phyloP scores from a whole-genome alignment of 2,329 filamentous ascomycete genomes.

The Amesomyces nigricolor region DNA sequence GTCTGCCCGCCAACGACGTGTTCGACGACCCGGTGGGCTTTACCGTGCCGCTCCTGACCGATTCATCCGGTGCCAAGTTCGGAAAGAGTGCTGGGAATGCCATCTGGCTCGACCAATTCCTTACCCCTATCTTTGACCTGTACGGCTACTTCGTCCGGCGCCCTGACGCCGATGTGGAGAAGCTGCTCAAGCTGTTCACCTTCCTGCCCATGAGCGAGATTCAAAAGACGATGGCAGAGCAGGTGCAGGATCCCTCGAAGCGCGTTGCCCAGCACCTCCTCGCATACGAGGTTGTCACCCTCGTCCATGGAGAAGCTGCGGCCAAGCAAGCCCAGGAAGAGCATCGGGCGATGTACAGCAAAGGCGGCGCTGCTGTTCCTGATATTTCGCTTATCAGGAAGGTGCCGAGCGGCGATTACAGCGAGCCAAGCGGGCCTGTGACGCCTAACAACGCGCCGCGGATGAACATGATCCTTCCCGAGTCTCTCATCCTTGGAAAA shows the following conservation, averaged over 20 bases:
- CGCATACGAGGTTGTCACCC: slow-evolving; percentile 72
- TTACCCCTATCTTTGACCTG: slow-evolving; percentile 78
- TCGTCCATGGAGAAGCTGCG: slow-evolving; percentile 66
- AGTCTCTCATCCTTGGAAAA: slow-evolving; percentile 46
- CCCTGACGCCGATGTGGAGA: slow-evolving; percentile 74
- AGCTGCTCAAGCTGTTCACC: slow-evolving; percentile 82
- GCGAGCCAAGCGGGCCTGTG: slow-evolving; percentile 21
- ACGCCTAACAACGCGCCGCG: slow-evolving; percentile 44
- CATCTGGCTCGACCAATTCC: slow-evolving; percentile 78
- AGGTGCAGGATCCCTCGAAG: slow-evolving; percentile 61
- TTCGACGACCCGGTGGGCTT: slow-evolving; percentile 68
- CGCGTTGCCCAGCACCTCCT: slow-evolving; percentile 77
- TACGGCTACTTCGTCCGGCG: slow-evolving; percentile 87
- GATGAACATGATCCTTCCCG: slow-evolving; percentile 54
- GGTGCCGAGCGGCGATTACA: slow-evolving; percentile 17
- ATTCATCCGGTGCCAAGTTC: slow-evolving; percentile 80
- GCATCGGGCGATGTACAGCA: slow-evolving; percentile 47
- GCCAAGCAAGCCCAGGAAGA: slow-evolving; percentile 57
- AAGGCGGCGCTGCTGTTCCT: slow-evolving; percentile 1
- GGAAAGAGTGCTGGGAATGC: slow-evolving; percentile 94
- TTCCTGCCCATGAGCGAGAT: slow-evolving; percentile 75
- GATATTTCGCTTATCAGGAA: slow-evolving; percentile 6
- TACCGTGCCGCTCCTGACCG: slow-evolving; percentile 84
- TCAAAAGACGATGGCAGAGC: slow-evolving; percentile 58
- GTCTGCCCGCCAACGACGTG: slow-evolving; percentile 36